Evolutionary conservation across 805 yeast genomes (phyloP).

Genomic region (Candida boidinii): DNA sequence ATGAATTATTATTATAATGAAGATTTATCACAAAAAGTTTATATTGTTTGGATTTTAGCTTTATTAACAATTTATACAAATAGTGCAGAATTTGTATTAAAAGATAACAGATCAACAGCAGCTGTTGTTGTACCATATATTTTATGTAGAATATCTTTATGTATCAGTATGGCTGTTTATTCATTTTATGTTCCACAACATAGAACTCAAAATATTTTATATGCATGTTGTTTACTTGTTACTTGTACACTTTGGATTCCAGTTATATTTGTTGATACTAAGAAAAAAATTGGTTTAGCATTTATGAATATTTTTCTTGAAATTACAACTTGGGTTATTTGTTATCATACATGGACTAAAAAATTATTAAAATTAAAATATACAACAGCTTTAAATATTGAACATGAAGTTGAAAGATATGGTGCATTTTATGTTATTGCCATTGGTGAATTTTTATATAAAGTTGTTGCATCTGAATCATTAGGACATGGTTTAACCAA

Average conservation of each 20-base stretch:
- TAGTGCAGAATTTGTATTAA: conserved; percentile 28
- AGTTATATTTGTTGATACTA: conserved; percentile 38
- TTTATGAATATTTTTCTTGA: conserved; percentile 34
- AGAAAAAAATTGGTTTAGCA: conserved; percentile 38
- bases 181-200: conserved; percentile 41
- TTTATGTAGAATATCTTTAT: conserved; percentile 33
- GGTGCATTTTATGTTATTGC: conserved; percentile 55
- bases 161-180: conserved; percentile 26
- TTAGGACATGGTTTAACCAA: conserved; percentile 33
- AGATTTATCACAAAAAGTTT: conserved; percentile 45
- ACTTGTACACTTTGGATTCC: conserved; percentile 40
- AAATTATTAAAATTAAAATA: conserved; percentile 30
- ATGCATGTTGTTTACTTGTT: conserved; percentile 22
- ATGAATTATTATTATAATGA: conserved; percentile 57
- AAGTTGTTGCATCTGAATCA: conserved; percentile 39
- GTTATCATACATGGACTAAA: conserved; percentile 42
- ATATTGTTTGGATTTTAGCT: conserved; percentile 43
- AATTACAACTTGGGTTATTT: conserved; percentile 23
- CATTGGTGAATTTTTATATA: conserved; percentile 54
- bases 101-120: conserved; percentile 29
- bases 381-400: conserved; percentile 56
- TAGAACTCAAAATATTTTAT: conserved; percentile 38
- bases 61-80: conserved; percentile 45
- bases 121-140: conserved; percentile 39
- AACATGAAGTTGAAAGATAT: conserved; percentile 57